Evolutionary conservation across 2,329 filamentous ascomycete genomes (phyloP).

Genomic region (Neonectria ditissima): DNA sequence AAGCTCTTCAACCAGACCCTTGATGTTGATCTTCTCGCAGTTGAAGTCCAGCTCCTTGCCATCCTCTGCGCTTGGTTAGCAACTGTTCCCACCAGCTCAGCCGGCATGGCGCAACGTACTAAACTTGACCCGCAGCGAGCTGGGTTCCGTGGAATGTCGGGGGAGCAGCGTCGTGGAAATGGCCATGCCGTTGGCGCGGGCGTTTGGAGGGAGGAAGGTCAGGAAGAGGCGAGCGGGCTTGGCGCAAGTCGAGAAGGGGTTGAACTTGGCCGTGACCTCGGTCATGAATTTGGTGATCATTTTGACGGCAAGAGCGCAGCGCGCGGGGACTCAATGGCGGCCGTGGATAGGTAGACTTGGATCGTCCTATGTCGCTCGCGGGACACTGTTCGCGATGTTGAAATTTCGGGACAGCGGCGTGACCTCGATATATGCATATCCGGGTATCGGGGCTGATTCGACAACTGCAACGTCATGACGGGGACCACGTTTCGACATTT

Average conservation of each 20-base stretch:
- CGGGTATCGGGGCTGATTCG: slow-evolving; percentile 31
- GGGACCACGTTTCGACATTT: slow-evolving; percentile 42
- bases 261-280: slow-evolving; percentile 87
- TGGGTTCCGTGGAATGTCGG: slow-evolving; percentile 74
- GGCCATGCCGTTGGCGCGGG: slow-evolving; percentile 77
- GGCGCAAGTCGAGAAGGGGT: slow-evolving; percentile 84
- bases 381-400: slow-evolving; percentile 30
- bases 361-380: slow-evolving; percentile 25
- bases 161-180: slow-evolving; percentile 83
- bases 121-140: slow-evolving; percentile 83
- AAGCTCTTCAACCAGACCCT: slow-evolving; percentile 87
- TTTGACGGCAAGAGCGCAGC: slow-evolving; percentile 43
- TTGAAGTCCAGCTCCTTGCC: slow-evolving; percentile 91
- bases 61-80: slow-evolving; percentile 72
- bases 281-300: slow-evolving; percentile 93
- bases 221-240: slow-evolving; percentile 91
- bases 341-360: slow-evolving; percentile 11
- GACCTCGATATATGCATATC: slow-evolving; percentile 42
- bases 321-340: slow-evolving; percentile 25
- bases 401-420: slow-evolving; percentile 38
- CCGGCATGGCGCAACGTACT: slow-evolving; percentile 66
- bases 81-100: slow-evolving; percentile 22
- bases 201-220: slow-evolving; percentile 82
- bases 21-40: slow-evolving; percentile 83
- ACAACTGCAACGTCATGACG: slow-evolving; percentile 43